These are phyloP conservation scores for Kazachstania taianensis DNA, from an alignment of 805 yeast species.

Conservation along the genomic window DNA sequence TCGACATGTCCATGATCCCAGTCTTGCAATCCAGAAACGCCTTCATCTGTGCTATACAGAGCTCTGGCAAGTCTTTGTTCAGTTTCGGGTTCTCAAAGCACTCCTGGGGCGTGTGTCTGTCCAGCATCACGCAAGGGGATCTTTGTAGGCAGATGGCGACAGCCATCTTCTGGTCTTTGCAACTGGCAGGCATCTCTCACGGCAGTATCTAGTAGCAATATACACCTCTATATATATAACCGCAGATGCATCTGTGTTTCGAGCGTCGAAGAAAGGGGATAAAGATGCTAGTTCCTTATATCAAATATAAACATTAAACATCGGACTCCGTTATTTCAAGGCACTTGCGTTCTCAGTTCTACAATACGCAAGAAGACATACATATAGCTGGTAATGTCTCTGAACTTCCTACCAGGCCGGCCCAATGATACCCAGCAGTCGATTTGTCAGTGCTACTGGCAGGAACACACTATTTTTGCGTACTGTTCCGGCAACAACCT, in stretches of 20 bases:
- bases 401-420: constrained; percentile 77
- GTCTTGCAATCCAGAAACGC: constrained; percentile 84
- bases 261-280: no score
- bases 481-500: constrained; percentile 87
- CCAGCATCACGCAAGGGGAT: constrained; percentile 89
- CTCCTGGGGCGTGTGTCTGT: constrained; percentile 80
- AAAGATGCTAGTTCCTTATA: no score
- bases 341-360: no score
- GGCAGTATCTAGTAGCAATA: no score
- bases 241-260: no score
- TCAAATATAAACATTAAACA: no score
- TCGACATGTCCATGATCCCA: constrained; percentile 86
- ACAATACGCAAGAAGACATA: no score
- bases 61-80: constrained; percentile 68
- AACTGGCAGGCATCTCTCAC: constrained; percentile 73
- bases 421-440: constrained; percentile 52
- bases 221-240: no score
- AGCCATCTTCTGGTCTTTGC: constrained; percentile 90
- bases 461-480: constrained; percentile 47
- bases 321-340: no score
- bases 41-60: constrained; percentile 74
- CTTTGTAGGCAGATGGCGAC: constrained; percentile 92
- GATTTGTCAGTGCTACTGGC: constrained; percentile 56
- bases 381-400: constrained; percentile 39
- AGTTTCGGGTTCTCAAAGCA: constrained; percentile 77